These are phyloP conservation scores for Hemerocallis citrina DNA, from an alignment of 106 monocot genomes.

Conservation along the genomic window DNA sequence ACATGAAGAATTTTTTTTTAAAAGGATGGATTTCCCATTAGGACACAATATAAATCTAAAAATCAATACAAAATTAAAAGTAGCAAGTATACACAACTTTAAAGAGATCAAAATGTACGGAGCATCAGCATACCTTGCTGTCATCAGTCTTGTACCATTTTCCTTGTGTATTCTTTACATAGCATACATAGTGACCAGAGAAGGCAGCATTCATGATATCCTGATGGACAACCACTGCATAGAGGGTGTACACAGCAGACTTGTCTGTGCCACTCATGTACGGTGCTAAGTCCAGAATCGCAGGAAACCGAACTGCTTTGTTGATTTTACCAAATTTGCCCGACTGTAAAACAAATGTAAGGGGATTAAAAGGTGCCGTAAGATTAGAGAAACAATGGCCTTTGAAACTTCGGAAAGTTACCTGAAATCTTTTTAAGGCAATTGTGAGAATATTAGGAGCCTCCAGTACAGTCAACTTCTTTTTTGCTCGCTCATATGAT, in stretches of 20 bases:
- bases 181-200: constrained; percentile 88
- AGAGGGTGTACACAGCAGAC: constrained; percentile 58
- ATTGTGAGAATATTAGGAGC: constrained; percentile 72
- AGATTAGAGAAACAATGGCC: neutral
- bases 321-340: constrained; percentile 83
- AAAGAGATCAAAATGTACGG: neutral
- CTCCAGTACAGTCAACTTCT: constrained; percentile 46
- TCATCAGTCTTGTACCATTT: constrained; percentile 91
- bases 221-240: constrained; percentile 86
- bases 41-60: too few relatives aligned
- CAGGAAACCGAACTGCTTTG: constrained; percentile 55
- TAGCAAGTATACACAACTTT: neutral
- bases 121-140: constrained; percentile 47
- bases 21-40: too few relatives aligned
- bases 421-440: constrained; percentile 72
- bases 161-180: constrained; percentile 51
- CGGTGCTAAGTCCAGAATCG: constrained; percentile 36
- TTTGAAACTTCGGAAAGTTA: constrained; percentile 7
- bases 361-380: neutral
- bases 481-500: constrained; percentile 61
- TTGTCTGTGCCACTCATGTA: constrained; percentile 34
- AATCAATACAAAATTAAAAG: too few relatives aligned
- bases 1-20: too few relatives aligned
- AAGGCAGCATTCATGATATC: constrained; percentile 85
- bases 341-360: constrained; percentile 24